Evolutionary conservation across 352 stramenopile genomes (phyloP).

Genomic region (Detonula confervacea): DNA sequence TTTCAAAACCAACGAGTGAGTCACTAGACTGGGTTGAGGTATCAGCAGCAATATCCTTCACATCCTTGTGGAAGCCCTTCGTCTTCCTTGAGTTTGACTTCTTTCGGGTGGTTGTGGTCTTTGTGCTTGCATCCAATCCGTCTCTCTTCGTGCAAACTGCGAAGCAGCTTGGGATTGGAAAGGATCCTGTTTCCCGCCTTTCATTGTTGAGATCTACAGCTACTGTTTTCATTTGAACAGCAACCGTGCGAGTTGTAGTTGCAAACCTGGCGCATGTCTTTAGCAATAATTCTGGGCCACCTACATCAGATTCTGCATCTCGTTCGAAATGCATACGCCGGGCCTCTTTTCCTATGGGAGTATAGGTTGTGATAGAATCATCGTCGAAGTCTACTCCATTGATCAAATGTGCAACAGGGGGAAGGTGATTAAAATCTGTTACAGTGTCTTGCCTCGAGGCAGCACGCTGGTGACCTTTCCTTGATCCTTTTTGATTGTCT

Average conservation of each 20-base stretch:
- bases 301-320: slow-evolving; percentile 6
- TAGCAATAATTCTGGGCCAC: slow-evolving; percentile 23
- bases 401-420: slow-evolving; percentile 27
- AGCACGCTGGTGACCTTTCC: background rate
- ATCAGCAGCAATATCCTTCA: no score
- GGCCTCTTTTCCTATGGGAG: background rate
- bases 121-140: no score
- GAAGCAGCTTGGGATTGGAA: no score
- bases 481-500: slow-evolving; percentile 3
- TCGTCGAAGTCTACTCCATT: slow-evolving; percentile 57
- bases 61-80: no score
- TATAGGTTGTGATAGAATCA: slow-evolving; percentile 46
- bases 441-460: background rate
- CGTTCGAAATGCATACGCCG: background rate
- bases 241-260: slow-evolving; percentile 33
- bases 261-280: slow-evolving; percentile 32
- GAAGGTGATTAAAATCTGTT: slow-evolving; percentile 19
- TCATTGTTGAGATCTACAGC: slow-evolving; percentile 29
- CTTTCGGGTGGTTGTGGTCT: no score
- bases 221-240: slow-evolving; percentile 33
- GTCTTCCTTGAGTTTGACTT: no score
- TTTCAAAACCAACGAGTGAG: no score
- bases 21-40: no score
- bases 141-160: no score
- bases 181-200: no score